Evolutionary conservation across 176 grass and related monocot genomes (phyloP), one percentile per base, ranked within the genome.

Genomic region (Eragrostis curvula): DNA sequence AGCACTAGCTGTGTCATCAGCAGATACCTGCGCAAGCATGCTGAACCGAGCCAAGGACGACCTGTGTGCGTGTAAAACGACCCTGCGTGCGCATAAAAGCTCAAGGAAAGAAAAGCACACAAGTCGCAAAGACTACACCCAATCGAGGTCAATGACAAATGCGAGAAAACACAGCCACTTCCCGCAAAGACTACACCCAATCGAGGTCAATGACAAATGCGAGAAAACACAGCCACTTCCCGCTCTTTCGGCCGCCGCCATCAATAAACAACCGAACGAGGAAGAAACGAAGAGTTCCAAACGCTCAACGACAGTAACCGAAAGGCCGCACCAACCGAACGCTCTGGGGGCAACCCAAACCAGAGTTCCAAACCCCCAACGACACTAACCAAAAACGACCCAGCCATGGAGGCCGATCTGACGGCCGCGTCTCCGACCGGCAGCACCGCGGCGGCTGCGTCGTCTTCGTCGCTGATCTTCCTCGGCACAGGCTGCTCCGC

Each of bases 401-500:
- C 10, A 64, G 3, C 58, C 50, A 84, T 80, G 87, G 61, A 75
- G 81, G 16, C 60, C 13, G 63, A 66, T 49, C 30, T 48, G 5
- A 60, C 59, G 5, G 68, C 68, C 57, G n/a, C 46, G 45, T 3
- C 81, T 14, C 58, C 73, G 2, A 15, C 47, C 62, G 16, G 32
- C 44, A 55, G 66, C 29, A 46, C 42, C 9, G 46, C 10, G 47
- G 1, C 53, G 32, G 49, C 17, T 0, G 48, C 61, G 0, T 32
- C 77, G 67, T 95, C 32, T 2, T 36, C 95, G 30, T 90, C 92
- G 41, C 74, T 98, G 51, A 91, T 98, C 79, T 98, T 98, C 83
- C 90, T 98, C n/a, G 95, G 95, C 30, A 98, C 95, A 2, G 95
- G 95, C 39, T 98, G 95, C 84, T 98, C 95, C 53, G 88, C 67